These are phyloP conservation scores for Cicer bijugum DNA, from an alignment of 306 rosid species.

Conservation along the genomic window DNA sequence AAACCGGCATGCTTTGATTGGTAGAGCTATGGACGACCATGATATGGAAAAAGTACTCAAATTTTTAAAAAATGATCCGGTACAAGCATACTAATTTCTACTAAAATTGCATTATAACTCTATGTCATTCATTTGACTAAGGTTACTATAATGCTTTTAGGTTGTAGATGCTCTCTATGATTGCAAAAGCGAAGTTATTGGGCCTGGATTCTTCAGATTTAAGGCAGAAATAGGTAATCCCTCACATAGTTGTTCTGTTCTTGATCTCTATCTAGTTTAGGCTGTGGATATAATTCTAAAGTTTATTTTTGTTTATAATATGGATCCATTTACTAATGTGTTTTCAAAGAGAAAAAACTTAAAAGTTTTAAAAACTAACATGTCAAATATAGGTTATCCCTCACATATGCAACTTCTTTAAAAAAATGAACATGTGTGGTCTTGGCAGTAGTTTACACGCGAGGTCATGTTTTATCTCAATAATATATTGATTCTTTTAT, in stretches of 20 bases:
- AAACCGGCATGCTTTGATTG: constrained; percentile 96
- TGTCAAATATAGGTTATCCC: too few species aligned
- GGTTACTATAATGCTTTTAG: constrained; percentile 53
- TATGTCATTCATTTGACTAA: constrained; percentile 43
- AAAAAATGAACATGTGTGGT: background rate
- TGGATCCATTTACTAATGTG: background rate
- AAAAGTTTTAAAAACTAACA: background rate
- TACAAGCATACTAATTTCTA: constrained; percentile 47
- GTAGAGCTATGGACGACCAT: constrained; percentile 97
- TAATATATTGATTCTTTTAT: constrained; percentile 5
- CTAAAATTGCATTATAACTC: background rate
- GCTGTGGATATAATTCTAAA: constrained; percentile 32
- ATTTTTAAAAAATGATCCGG: constrained; percentile 91
- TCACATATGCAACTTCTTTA: too few species aligned
- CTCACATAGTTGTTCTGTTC: constrained; percentile 42
- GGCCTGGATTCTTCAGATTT: constrained; percentile 97
- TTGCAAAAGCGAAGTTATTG: constrained; percentile 99
- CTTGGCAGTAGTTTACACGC: constrained; percentile 8
- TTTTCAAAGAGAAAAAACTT: background rate
- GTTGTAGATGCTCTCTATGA: constrained; percentile 94
- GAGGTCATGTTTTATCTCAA: constrained; percentile 7
- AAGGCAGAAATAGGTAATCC: constrained; percentile 93
- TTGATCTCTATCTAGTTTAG: constrained; percentile 18
- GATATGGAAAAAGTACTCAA: constrained; percentile 92
- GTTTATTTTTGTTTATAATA: constrained; percentile 12